Evolutionary conservation across 1,139 yeast genomes (phyloP).

Genomic region (Saccharomyces uvarum): DNA sequence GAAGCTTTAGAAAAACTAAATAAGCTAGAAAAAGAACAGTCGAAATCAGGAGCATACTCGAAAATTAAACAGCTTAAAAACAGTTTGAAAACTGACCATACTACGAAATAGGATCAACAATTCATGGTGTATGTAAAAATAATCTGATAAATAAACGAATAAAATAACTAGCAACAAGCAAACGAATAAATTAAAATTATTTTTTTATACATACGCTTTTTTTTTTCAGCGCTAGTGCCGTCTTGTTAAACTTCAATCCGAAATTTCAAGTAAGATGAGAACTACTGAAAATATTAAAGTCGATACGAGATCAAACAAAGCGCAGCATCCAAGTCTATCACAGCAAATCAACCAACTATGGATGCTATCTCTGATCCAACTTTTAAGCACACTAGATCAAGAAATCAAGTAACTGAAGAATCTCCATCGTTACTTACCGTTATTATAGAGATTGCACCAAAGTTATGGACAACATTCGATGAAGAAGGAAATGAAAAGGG

Average conservation of each 20-base stretch:
- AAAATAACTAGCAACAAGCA: background rate
- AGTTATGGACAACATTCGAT: slow-evolving; percentile 58
- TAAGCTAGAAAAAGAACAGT: slow-evolving; percentile 1
- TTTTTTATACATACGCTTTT: background rate
- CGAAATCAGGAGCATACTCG: background rate
- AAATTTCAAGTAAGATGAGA: background rate
- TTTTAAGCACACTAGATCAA: slow-evolving; percentile 35
- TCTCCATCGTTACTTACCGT: slow-evolving; percentile 77
- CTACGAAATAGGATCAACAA: background rate
- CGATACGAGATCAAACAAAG: background rate
- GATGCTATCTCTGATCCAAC: slow-evolving; percentile 69
- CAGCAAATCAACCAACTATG: slow-evolving; percentile 35
- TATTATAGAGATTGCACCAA: slow-evolving; percentile 70
- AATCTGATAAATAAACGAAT: background rate
- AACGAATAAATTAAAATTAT: background rate
- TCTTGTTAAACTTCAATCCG: background rate
- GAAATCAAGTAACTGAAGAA: slow-evolving; percentile 41
- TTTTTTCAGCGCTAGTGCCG: background rate
- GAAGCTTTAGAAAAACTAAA: slow-evolving; percentile 22
- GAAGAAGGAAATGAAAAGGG: slow-evolving; percentile 23
- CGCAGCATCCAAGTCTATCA: background rate
- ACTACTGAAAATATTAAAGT: background rate
- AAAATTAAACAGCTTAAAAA: background rate
- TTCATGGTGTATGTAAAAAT: background rate
- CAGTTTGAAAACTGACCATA: background rate